Evolutionary conservation across 495 filamentous ascomycete genomes (phyloP).

Genomic region (Lepraria neglecta): DNA sequence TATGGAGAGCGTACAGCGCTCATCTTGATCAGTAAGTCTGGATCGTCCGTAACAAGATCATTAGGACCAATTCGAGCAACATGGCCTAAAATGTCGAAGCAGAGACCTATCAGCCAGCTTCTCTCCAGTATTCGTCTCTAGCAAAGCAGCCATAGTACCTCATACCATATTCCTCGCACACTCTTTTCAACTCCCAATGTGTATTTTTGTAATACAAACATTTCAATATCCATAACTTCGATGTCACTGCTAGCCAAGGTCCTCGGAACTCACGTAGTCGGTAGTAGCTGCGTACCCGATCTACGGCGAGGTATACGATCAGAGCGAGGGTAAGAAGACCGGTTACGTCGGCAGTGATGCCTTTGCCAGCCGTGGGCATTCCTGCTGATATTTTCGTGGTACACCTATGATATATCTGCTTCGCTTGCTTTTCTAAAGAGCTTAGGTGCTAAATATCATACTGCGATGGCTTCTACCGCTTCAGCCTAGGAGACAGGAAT

Average conservation of each 20-base stretch:
- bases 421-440: background rate
- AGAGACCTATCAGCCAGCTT: constrained; percentile 3
- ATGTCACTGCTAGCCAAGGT: constrained; percentile 1
- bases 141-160: background rate
- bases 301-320: background rate
- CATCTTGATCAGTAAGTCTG: constrained; percentile 32
- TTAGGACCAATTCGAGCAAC: constrained; percentile 42
- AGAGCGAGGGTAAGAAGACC: constrained; percentile 2
- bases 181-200: constrained; percentile 5
- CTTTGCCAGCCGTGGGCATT: constrained; percentile 2
- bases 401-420: background rate
- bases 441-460: background rate
- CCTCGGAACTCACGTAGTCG: constrained; percentile 10
- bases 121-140: background rate
- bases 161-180: constrained; percentile 18
- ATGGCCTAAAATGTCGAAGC: constrained; percentile 27
- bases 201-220: background rate
- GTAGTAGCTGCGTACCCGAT: constrained; percentile 4
- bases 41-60: constrained; percentile 39
- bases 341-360: background rate
- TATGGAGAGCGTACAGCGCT: background rate
- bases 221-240: constrained; percentile 5
- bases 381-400: background rate
- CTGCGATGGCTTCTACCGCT: background rate
- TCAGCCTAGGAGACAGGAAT: background rate